Evolutionary conservation across 169 alveolate genomes (phyloP).

Genomic region (Plasmodium ovale): DNA sequence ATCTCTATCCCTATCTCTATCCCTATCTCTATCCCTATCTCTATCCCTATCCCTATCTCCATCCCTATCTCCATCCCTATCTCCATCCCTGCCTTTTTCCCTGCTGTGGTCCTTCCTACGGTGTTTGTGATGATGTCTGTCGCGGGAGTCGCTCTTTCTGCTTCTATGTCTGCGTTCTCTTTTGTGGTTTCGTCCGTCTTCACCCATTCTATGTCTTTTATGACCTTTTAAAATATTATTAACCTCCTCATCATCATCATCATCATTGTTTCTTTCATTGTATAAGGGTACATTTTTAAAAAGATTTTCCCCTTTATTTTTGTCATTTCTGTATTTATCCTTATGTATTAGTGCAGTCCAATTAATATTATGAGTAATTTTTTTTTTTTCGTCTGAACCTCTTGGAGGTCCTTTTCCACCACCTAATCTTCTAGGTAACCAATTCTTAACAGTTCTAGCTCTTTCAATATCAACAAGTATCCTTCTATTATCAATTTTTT

Average conservation of each 20-base stretch:
- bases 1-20: not conserved
- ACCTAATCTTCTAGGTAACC: slow-evolving; percentile 96
- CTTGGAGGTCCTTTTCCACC: slow-evolving; percentile 96
- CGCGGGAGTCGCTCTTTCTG: slow-evolving; percentile 23
- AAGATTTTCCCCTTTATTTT: slow-evolving; percentile 13
- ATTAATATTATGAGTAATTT: slow-evolving; percentile 73
- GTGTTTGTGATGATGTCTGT: slow-evolving; percentile 41
- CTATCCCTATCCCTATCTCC: not conserved
- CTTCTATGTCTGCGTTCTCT: slow-evolving; percentile 54
- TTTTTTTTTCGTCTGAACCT: slow-evolving; percentile 79
- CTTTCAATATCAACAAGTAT: slow-evolving; percentile 96
- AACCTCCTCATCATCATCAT: slow-evolving; percentile 13
- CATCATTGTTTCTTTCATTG: slow-evolving; percentile 46
- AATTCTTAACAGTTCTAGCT: slow-evolving; percentile 94
- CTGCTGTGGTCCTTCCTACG: slow-evolving; percentile 22
- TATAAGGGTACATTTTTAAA: slow-evolving; percentile 50
- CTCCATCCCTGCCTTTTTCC: slow-evolving; percentile 9
- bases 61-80: not conserved
- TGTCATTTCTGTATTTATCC: slow-evolving; percentile 43
- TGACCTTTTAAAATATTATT: not conserved
- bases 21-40: not conserved
- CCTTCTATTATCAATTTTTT: slow-evolving; percentile 93
- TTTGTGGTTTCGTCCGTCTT: slow-evolving; percentile 11
- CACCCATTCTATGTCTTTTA: slow-evolving; percentile 3
- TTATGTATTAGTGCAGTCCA: slow-evolving; percentile 53